Evolutionary conservation across 2,329 filamentous ascomycete species (phyloP).

Genomic region (Fusarium anthophilum): DNA sequence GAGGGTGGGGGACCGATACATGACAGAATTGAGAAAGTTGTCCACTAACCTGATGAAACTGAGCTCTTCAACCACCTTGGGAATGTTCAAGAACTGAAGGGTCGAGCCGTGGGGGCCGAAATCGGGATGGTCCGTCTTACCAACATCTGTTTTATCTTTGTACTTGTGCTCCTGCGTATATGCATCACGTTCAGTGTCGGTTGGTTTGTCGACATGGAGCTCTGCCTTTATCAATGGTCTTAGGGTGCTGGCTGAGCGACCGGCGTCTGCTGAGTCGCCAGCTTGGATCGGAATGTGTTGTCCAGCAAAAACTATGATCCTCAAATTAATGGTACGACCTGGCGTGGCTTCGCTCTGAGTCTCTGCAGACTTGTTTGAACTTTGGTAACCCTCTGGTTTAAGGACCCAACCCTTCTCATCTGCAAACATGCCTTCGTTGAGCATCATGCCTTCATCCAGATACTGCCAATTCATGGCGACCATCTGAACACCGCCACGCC

Average conservation of each 20-base stretch:
- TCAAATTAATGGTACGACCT: slow-evolving; percentile 69
- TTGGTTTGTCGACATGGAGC: slow-evolving; percentile 76
- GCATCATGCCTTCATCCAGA: slow-evolving; percentile 91
- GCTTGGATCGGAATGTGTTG: slow-evolving; percentile 67
- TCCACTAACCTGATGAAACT: slow-evolving; percentile 75
- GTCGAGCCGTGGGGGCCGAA: slow-evolving; percentile 63
- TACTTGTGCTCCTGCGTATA: slow-evolving; percentile 60
- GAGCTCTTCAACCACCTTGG: slow-evolving; percentile 72
- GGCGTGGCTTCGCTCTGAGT: slow-evolving; percentile 57
- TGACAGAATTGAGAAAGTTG: neutral
- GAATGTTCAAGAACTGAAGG: slow-evolving; percentile 67
- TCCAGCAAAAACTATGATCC: slow-evolving; percentile 78
- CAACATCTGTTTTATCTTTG: slow-evolving; percentile 67
- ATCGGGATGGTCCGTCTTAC: slow-evolving; percentile 69
- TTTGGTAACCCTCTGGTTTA: slow-evolving; percentile 80
- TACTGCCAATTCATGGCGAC: slow-evolving; percentile 98
- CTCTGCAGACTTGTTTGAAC: slow-evolving; percentile 51
- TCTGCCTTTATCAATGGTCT: slow-evolving; percentile 82
- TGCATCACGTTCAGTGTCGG: slow-evolving; percentile 47
- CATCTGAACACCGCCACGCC: slow-evolving; percentile 97
- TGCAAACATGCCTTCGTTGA: slow-evolving; percentile 98
- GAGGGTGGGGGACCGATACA: neutral
- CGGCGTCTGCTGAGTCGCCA: slow-evolving; percentile 44
- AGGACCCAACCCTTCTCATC: slow-evolving; percentile 84
- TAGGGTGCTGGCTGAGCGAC: slow-evolving; percentile 52